Base-by-base conservation (phyloP, 257 asterid species). In the Nicotiana noctiflora region DNA sequence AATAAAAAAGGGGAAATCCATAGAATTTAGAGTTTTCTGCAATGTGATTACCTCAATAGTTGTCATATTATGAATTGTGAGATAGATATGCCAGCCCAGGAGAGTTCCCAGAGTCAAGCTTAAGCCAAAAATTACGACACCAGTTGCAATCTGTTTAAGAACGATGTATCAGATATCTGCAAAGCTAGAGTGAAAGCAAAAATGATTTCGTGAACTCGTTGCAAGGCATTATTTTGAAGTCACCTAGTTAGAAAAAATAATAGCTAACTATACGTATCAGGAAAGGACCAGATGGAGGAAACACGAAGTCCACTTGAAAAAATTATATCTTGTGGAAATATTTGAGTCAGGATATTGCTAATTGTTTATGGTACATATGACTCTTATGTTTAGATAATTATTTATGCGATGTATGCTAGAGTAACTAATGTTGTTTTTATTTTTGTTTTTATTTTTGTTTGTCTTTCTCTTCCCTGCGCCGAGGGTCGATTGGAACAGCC, bases 31-130 rank as follows among this genome's bases (percentile, higher is more conserved):
- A 25, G 27, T 7, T n/a, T 15, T 79, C 23, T 8, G n/a, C 46
- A 61, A 10, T 65, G 34, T 19, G 15, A 72, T 84, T 86, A 93
- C 99, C 94, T 96, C 99, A 84, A 94, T 94, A 40, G 98, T 93
- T 64, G 98, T 96, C 95, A 91, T 84, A 84, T 96, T 96, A 83
- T 79, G 91, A 81, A 86, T 84, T 65, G 88, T 90, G 68, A 96
- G 98, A 88, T 92, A 96, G 75, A 91, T 75, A 90, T 96, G 97
- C 98, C 98, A 96, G 84, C 87, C 79, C 80, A 94, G 83, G 57
- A 96, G 92, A 49, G 90, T 85, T 84, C 97, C 98, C 37, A 96
- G 88, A 6, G 88, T 85, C 81, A 90, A 21, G 84, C 93, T 87
- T 82, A 94, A 85, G 80, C 89, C 82, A 18, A 86, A 14, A 76